Evolutionary conservation across 2,329 filamentous ascomycete genomes (phyloP).

Genomic region (Aspergillus thermomutatus): DNA sequence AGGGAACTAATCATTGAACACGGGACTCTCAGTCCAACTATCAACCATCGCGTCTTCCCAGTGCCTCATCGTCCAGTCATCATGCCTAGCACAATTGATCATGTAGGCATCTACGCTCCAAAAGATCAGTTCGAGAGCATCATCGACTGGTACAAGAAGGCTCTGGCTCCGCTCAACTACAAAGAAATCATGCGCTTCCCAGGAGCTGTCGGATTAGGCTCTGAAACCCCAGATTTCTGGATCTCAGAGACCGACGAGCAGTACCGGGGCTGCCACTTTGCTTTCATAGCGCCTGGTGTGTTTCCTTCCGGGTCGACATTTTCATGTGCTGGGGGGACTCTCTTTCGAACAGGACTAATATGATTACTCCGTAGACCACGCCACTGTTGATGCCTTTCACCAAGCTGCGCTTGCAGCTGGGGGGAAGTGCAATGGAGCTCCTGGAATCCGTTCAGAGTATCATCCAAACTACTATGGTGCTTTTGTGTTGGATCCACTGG

Average conservation of each 20-base stretch:
- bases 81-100: conserved; percentile 18
- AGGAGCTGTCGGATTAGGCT: conserved; percentile 26
- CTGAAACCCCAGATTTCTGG: conserved; percentile 30
- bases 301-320: too few relatives aligned
- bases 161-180: conserved; percentile 27
- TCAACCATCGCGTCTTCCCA: too few relatives aligned
- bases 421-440: conserved; percentile 49
- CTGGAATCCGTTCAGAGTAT: conserved; percentile 46
- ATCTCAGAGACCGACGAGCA: conserved; percentile 14
- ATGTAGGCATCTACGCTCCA: conserved; percentile 25
- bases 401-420: conserved; percentile 44
- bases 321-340: too few relatives aligned
- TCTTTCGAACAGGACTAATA: too few relatives aligned
- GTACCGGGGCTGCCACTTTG: conserved; percentile 19
- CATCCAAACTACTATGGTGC: conserved; percentile 49
- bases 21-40: too few relatives aligned
- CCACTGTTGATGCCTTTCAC: conserved; percentile 46
- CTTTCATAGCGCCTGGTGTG: conserved; percentile 23
- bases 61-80: background rate
- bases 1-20: too few relatives aligned
- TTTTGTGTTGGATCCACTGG: conserved; percentile 50
- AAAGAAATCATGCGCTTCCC: conserved; percentile 26
- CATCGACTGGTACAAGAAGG: conserved; percentile 27
- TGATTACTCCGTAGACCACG: conserved; percentile 37
- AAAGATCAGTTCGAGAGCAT: conserved; percentile 26